Evolutionary conservation across 768 basidiomycete genomes (phyloP).

Genomic region (Boletus rufocinnamomeus): DNA sequence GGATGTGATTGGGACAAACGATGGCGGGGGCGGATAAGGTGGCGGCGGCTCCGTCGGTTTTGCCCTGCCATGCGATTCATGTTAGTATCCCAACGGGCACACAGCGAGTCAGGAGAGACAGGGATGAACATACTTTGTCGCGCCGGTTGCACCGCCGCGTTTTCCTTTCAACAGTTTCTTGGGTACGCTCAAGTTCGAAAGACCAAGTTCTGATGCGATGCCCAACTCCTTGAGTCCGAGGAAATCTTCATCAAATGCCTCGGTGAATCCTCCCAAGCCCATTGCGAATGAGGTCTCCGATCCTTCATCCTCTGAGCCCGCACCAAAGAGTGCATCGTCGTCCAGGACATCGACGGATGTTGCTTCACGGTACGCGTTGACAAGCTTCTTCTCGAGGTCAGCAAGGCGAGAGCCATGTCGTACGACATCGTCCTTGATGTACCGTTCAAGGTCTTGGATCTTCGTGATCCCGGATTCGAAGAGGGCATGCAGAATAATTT

Average conservation of each 20-base stretch:
- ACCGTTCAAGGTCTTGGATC: constrained; percentile 78
- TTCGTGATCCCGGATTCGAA: constrained; percentile 86
- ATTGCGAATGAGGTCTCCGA: constrained; percentile 67
- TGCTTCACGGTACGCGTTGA: constrained; percentile 78
- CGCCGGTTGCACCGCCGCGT: constrained; percentile 42
- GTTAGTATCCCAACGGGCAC: constrained; percentile 1
- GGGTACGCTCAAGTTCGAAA: constrained; percentile 77
- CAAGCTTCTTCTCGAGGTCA: constrained; percentile 86
- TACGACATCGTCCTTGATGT: constrained; percentile 87
- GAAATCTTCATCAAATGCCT: constrained; percentile 89
- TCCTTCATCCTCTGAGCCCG: constrained; percentile 58
- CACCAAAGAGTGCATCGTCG: constrained; percentile 51
- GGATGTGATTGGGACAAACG: constrained; percentile 71
- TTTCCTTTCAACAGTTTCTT: constrained; percentile 73
- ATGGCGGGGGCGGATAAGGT: constrained; percentile 83
- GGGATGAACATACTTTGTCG: constrained; percentile 49
- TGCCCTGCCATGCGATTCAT: constrained; percentile 39
- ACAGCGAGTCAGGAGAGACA: background rate
- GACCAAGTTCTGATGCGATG: constrained; percentile 81
- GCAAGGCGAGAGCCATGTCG: constrained; percentile 73
- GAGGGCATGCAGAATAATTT: constrained; percentile 89
- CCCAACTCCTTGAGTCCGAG: constrained; percentile 86
- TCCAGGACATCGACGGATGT: constrained; percentile 47
- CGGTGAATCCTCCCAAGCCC: constrained; percentile 80
- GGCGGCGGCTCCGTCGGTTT: constrained; percentile 75